Base-by-base conservation (phyloP, 2,329 filamentous ascomycete species). In the Shiraia sp. region DNA sequence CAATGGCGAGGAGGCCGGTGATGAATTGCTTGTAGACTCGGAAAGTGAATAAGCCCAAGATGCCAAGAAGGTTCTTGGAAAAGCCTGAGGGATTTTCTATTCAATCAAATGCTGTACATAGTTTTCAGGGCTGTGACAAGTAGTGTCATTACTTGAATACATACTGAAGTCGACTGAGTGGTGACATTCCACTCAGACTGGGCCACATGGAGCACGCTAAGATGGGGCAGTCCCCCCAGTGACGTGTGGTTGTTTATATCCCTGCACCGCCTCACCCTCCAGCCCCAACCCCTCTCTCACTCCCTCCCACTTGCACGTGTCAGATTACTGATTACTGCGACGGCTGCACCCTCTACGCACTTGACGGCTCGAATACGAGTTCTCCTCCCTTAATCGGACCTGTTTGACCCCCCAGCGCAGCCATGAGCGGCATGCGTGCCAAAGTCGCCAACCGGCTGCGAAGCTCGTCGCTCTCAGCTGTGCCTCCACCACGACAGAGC, bases 401-500 rank as follows among this genome's bases (percentile, higher is more conserved):
- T 31, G 32, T 32, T 16, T 27, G 27, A 28, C 12, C 17, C 27
- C 15, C 19, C 23, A 27, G 17, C 32, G 26, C 40, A 32, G 59
- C 55, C 55, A 65, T 67, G 63, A 64, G 58, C 49, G 63, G 60
- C 54, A 59, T 71, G 60, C 63, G 67, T 36, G 62, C 68, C 38
- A 66, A 68, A 45, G 47, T 71, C 41, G 65, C 66, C 29, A 64
- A 43, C 50, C 65, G 68, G 33, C 55, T 71, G 42, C 65, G 68
- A 46, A 70, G 66, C 58, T 70, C 69, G 35, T 77, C 75, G 32
- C 69, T 78, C 32, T 73, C 66, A 41, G 69, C 75, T 15, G 69
- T 77, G 10, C 72, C 75, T 44, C 78, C 74, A 36, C 70, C 68
- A 14, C 68, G 59, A 36, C 63, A 66, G 47, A 75, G 70, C 44